phyloP scores from a whole-genome alignment of 2,329 filamentous ascomycete genomes.

The Diaporthe sp. region DNA sequence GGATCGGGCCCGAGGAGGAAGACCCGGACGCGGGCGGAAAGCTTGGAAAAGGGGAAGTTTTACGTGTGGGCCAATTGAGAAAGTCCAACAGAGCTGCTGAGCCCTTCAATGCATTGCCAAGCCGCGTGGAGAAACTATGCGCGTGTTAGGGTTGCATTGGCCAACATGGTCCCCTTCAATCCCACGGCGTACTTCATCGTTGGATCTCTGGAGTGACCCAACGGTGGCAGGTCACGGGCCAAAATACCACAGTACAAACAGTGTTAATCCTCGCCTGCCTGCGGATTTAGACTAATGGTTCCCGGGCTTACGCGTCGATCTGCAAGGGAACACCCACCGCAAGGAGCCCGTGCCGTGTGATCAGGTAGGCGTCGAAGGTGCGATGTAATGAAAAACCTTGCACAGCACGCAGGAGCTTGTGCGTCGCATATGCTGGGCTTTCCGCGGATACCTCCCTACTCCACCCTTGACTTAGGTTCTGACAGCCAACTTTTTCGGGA shows the following conservation, averaged over 20 bases:
- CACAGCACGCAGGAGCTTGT: conserved; percentile 17
- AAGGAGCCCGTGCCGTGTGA: conserved; percentile 3
- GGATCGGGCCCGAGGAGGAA: conserved; percentile 18
- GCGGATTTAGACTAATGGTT: background rate
- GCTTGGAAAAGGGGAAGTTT: conserved; percentile 24
- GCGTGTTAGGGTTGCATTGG: conserved; percentile 8
- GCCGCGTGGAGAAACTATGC: background rate
- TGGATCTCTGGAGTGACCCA: conserved; percentile 20
- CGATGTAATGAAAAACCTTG: background rate
- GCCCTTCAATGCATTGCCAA: conserved; percentile 7
- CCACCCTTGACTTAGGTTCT: background rate
- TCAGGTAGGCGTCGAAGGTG: background rate
- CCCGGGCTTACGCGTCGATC: conserved; percentile 13
- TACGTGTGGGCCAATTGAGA: background rate
- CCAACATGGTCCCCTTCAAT: background rate
- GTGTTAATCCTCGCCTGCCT: background rate
- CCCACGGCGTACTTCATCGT: background rate
- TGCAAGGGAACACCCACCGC: background rate
- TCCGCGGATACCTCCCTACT: conserved; percentile 15
- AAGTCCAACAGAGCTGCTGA: background rate
- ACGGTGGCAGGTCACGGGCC: background rate
- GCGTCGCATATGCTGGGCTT: conserved; percentile 7
- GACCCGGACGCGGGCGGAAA: background rate
- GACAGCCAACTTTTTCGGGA: background rate
- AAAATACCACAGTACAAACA: background rate